Evolutionary conservation across 2,329 filamentous ascomycete genomes (phyloP).

Genomic region (Shiraia sp.): DNA sequence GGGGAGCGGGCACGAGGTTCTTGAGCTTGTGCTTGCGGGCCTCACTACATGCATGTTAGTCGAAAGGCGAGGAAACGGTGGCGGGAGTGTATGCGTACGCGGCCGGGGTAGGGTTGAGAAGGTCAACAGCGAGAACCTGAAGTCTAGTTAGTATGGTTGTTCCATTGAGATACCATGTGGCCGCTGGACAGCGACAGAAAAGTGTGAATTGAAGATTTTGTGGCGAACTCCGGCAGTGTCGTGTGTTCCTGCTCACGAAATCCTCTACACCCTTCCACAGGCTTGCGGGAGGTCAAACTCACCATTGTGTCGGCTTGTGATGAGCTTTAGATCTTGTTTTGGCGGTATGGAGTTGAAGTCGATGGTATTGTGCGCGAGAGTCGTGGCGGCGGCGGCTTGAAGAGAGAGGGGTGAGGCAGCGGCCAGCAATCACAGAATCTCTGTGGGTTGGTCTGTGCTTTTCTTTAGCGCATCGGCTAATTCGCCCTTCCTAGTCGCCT

Average conservation of each 20-base stretch:
- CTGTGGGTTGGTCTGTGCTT: constrained; percentile 1
- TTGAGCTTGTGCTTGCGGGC: constrained; percentile 99
- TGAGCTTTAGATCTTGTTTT: constrained; percentile 32
- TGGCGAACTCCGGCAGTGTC: constrained; percentile 39
- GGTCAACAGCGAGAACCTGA: constrained; percentile 99
- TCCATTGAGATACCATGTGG: constrained; percentile 15
- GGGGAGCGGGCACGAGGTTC: constrained; percentile 92
- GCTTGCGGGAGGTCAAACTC: constrained; percentile 27
- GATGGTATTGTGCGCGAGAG: constrained; percentile 40
- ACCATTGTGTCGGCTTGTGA: constrained; percentile 47
- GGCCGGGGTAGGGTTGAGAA: constrained; percentile 97
- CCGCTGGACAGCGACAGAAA: constrained; percentile 15
- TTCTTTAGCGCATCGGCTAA: constrained; percentile 13
- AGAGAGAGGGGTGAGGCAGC: constrained; percentile 17
- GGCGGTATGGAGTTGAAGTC: constrained; percentile 34
- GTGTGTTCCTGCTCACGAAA: constrained; percentile 30
- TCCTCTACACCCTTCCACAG: constrained; percentile 8
- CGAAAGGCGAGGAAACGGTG: constrained; percentile 12
- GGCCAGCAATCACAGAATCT: constrained; percentile 6
- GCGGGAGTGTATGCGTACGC: constrained; percentile 51
- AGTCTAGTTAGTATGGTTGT: constrained; percentile 13
- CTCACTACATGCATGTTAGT: constrained; percentile 60
- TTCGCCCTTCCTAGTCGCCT: not conserved
- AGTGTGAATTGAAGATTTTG: constrained; percentile 29
- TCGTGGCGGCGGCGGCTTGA: constrained; percentile 40